Evolutionary conservation across 2,329 filamentous ascomycete genomes (phyloP), one percentile per base, ranked within the genome.

Genomic region (Monosporascus cannonballus): DNA sequence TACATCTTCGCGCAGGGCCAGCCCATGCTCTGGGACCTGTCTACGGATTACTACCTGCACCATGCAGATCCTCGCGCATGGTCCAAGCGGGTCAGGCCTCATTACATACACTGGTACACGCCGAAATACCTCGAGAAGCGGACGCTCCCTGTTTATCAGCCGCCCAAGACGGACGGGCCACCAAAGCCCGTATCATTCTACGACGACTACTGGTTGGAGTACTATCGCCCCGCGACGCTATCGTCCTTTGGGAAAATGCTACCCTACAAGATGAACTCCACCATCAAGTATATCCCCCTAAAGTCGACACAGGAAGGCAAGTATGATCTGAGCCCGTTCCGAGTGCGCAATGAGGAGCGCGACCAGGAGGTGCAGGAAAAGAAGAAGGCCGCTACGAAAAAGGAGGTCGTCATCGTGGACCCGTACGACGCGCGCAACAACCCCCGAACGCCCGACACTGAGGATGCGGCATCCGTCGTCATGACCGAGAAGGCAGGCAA

Each of bases 151-250:
- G 76, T 78, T 11, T 70, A 68, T 30, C 65, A 71, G 6, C 68
- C 61, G 55, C 61, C 68, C 38, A 71, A 71, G 3, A 67, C 69
- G 37, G 68, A 73, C 22, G 59, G 66, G 7, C 59, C 60, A 14
- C 66, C 67, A 27, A 78, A 75, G 56, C 74, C 75, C 6, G 71
- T 87, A 3, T 73, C 77, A 3, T 83, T 80, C 54, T 90, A 90
- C 55, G 93, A 97, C 65, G 91, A 97, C 69, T 99, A 96, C 70
- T 99, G 94, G 94, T 77, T 94, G 7, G 94, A 99, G 67, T 97
- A 96, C 69, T 99, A 99, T 67, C 85, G 92, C 15, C 94, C 94
- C 0, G 79, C 89, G 7, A 89, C 89, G 0, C 73, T 97, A 1
- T 96, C 94, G 0, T 94, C 90, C 0, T 90, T 97, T 59, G 81